phyloP scores from a whole-genome alignment of 208 protist genomes.

The Naegleria lovaniensis region DNA sequence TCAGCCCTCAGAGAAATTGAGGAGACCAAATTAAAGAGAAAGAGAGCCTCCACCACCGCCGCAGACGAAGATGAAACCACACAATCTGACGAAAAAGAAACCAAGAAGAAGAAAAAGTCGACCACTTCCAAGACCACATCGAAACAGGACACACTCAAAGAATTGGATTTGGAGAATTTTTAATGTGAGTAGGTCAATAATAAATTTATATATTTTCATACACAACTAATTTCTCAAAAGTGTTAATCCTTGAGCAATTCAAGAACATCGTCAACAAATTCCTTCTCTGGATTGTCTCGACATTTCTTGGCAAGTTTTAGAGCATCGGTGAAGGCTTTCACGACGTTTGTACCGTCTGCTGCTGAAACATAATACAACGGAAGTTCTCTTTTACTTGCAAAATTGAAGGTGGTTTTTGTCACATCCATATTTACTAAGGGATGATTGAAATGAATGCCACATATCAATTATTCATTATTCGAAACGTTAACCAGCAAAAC shows the following conservation, averaged over 20 bases:
- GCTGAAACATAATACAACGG: conserved; percentile 85
- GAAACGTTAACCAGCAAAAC: no score
- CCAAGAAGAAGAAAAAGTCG: not conserved
- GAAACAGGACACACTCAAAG: not conserved
- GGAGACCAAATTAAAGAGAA: not conserved
- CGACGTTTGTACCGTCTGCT: conserved; percentile 84
- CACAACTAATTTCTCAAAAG: no score
- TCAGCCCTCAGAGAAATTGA: not conserved
- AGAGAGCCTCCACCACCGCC: not conserved
- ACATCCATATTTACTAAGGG: conserved; percentile 59
- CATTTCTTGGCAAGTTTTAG: conserved; percentile 65
- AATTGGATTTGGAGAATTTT: conserved; percentile 6
- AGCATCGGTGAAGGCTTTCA: conserved; percentile 75
- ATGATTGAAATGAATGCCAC: no score
- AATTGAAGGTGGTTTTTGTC: conserved; percentile 78
- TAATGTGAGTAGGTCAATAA: not conserved
- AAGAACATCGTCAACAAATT: conserved; percentile 72
- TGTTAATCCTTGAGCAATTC: conserved; percentile 53
- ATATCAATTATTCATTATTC: no score
- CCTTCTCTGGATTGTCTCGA: conserved; percentile 73
- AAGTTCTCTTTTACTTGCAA: conserved; percentile 78
- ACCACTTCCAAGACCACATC: not conserved
- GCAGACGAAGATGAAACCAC: not conserved
- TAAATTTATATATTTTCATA: no score
- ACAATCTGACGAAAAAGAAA: not conserved